phyloP scores from a whole-genome alignment of 208 protist genomes.

The Crithidia expoeki region DNA sequence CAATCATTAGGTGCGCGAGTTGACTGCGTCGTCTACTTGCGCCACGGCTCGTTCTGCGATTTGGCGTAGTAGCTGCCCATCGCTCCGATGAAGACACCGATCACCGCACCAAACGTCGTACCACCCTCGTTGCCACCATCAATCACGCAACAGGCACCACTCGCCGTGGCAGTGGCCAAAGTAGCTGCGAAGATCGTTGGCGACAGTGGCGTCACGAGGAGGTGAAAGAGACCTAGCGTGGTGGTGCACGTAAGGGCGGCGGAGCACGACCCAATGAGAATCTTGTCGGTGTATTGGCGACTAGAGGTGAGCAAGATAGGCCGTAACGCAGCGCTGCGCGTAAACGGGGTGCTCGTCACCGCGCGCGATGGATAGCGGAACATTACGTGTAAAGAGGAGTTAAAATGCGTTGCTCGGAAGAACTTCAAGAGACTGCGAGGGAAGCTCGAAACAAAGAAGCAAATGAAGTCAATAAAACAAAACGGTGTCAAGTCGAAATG shows the following conservation, averaged over 20 bases:
- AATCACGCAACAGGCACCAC: constrained; percentile 71
- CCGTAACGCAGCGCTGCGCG: constrained; percentile 1
- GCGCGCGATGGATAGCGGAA: constrained; percentile 26
- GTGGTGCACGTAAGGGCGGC: constrained; percentile 66
- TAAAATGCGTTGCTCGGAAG: too few relatives aligned
- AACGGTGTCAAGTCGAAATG: too few relatives aligned
- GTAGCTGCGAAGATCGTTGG: constrained; percentile 62
- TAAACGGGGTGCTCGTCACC: background rate
- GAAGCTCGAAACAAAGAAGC: too few relatives aligned
- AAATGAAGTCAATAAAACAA: too few relatives aligned
- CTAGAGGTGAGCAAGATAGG: constrained; percentile 37
- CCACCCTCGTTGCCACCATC: constrained; percentile 78
- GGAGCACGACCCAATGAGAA: constrained; percentile 70
- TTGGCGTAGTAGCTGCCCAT: constrained; percentile 90
- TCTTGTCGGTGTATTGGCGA: constrained; percentile 78
- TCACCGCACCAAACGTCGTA: constrained; percentile 79
- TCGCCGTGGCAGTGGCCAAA: constrained; percentile 63
- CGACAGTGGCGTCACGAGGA: constrained; percentile 81
- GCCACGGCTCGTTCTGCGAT: constrained; percentile 87
- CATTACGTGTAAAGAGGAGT: constrained; percentile 7
- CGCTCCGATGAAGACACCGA: constrained; percentile 78
- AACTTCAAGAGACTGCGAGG: background rate
- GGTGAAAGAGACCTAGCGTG: constrained; percentile 80
- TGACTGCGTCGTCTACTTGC: constrained; percentile 62
- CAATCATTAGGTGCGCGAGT: too few relatives aligned